Conservation (phyloP, 306 rosid species). For the Ormosia semicastrata region DNA sequence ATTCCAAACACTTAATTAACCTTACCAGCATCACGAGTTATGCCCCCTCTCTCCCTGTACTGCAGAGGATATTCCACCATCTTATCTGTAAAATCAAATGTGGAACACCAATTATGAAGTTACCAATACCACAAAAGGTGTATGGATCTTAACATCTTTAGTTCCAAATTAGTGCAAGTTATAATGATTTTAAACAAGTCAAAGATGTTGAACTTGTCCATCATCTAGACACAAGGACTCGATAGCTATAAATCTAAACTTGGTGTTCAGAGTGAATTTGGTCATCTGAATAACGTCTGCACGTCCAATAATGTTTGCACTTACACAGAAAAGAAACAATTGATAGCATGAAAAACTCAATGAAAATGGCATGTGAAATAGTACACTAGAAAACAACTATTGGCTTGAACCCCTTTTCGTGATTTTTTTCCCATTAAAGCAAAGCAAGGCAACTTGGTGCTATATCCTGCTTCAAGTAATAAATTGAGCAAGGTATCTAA, state of each 20-base stretch:
- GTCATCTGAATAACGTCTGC: not conserved
- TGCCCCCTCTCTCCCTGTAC: slow-evolving; percentile 65
- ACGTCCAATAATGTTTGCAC: not conserved
- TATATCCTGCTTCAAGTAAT: not conserved
- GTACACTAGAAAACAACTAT: not conserved
- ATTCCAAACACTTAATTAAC: slow-evolving; percentile 26
- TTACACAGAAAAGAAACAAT: slow-evolving; percentile 10
- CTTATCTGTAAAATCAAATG: slow-evolving; percentile 61
- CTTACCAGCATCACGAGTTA: slow-evolving; percentile 66
- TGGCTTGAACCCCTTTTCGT: slow-evolving; percentile 4
- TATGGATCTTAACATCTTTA: not conserved
- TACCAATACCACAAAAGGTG: not conserved
- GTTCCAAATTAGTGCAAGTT: slow-evolving; percentile 2
- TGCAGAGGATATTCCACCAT: slow-evolving; percentile 60
- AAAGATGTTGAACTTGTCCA: slow-evolving; percentile 13
- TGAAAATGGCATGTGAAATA: not conserved
- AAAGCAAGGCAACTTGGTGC: slow-evolving; percentile 1
- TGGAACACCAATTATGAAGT: slow-evolving; percentile 24
- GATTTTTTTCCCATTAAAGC: not conserved
- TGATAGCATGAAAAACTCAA: not conserved
- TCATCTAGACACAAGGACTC: slow-evolving; percentile 1
- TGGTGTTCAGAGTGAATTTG: not conserved
- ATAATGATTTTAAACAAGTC: not conserved
- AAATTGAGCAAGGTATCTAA: not conserved
- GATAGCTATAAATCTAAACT: not conserved